Base-by-base conservation (phyloP, 2,329 filamentous ascomycete genomes). In the Coleophoma crateriformis region DNA sequence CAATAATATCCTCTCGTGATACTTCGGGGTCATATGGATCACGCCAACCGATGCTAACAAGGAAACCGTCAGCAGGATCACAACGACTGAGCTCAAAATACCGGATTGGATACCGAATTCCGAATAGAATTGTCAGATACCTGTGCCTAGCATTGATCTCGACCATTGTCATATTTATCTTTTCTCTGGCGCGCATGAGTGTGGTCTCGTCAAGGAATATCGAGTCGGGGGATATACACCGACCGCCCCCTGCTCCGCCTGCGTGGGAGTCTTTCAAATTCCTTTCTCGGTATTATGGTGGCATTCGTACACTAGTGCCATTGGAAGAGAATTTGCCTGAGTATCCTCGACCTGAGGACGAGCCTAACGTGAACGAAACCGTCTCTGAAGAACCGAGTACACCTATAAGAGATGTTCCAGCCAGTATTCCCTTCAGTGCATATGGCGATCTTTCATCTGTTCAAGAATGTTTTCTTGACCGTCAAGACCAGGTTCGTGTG, bases 181-280 rank as follows among this genome's bases (percentile, higher is more conserved):
- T 89, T 50, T 83, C 79, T 49, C 75, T 96, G 34, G 79, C 89
- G 46, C 80, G 87, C 27, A 84, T 87, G 54, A 90, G 88, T 60
- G 79, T 87, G 61, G 70, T 80, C 15, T 87, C 87, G 56, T 85
- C 88, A 61, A 77, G 73, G 60, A 77, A 74, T 53, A 71, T 86
- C 19, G 71, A 78, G 53, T 67, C 77, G 46, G 77, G 78, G 33
- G 74, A 75, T 50, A 63, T 86, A 14, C 82, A 82, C 55, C 77
- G 77, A 12, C 76, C 81, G 0, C 68, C 79, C 0, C 79, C 82
- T 17, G 87, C 88, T 12, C 81, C 84, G 0, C 68, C 79, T 5
- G 52, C 56, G n/a, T 97, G 91, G 90, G 88, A 95, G 65, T 80
- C 78, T 10, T 97, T 95, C 64, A 82, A 84, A 0, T 95, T 96